Evolutionary conservation across 768 basidiomycete species (phyloP).

Genomic region (Kwoniella mangroviensis): DNA sequence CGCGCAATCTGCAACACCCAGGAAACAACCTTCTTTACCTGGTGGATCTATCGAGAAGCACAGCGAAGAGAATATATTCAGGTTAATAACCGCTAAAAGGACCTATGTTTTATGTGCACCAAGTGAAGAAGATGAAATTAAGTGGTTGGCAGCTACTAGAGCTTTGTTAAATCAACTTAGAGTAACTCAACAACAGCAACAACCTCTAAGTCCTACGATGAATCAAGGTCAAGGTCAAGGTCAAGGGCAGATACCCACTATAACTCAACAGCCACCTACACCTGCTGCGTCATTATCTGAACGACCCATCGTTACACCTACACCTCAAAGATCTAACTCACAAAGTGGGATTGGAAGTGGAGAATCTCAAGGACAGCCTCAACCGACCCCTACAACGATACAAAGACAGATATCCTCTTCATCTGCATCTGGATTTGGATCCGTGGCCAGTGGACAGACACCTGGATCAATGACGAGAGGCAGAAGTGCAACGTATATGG

Average conservation of each 20-base stretch:
- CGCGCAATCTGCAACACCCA: not conserved
- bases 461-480: constrained; percentile 28
- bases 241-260: constrained; percentile 21
- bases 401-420: constrained; percentile 1
- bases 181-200: constrained; percentile 2
- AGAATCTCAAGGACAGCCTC: not conserved
- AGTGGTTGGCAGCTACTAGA: constrained; percentile 93
- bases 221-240: not conserved
- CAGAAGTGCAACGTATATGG: constrained; percentile 57
- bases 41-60: constrained; percentile 7
- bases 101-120: constrained; percentile 89
- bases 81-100: constrained; percentile 92
- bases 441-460: not conserved
- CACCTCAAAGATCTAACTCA: not conserved
- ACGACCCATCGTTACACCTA: not conserved
- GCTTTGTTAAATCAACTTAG: constrained; percentile 72
- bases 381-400: constrained; percentile 9
- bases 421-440: not conserved
- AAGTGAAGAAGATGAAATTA: constrained; percentile 95
- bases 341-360: constrained; percentile 9
- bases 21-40: not conserved
- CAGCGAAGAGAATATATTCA: constrained; percentile 72
- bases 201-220: constrained; percentile 3
- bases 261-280: constrained; percentile 39
- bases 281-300: constrained; percentile 20